Conservation (phyloP, 306 rosid genomes). For the Dalbergia cochinchinensis region DNA sequence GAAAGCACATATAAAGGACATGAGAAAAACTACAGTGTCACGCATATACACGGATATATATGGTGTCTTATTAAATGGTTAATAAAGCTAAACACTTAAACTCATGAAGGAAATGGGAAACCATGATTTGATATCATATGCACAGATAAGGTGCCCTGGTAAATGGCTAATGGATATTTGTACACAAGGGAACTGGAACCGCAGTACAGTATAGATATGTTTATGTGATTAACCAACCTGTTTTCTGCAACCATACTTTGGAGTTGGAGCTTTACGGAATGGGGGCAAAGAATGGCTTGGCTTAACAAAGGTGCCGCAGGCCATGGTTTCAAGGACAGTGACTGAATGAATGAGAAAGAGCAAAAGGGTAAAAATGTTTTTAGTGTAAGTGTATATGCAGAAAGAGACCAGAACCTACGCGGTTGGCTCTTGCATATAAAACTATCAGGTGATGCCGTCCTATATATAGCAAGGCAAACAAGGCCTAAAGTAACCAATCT, state of each 20-base stretch:
- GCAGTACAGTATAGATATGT: neutral
- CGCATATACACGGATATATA: neutral
- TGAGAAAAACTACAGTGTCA: conserved; percentile 5
- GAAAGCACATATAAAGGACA: neutral
- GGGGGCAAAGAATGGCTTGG: conserved; percentile 54
- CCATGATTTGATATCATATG: neutral
- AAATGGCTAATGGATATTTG: neutral
- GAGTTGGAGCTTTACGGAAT: conserved; percentile 39
- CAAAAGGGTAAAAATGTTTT: conserved; percentile 8
- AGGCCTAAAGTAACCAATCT: neutral
- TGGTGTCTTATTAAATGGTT: conserved; percentile 24
- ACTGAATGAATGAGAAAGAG: conserved; percentile 22
- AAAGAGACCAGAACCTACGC: conserved; percentile 5
- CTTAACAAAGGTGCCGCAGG: conserved; percentile 52
- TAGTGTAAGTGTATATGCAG: conserved; percentile 2
- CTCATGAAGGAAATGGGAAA: neutral
- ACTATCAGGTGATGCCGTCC: neutral
- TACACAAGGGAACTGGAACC: neutral
- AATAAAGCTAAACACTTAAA: neutral
- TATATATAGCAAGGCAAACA: conserved; percentile 15
- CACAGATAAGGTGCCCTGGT: neutral
- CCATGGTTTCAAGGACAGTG: conserved; percentile 53
- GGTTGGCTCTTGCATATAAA: conserved; percentile 30
- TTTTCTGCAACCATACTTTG: conserved; percentile 53
- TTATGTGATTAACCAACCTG: conserved; percentile 54